These are phyloP conservation scores for Flaveria ramosissima DNA, from an alignment of 129 eudicot genomes.

Conservation along the genomic window DNA sequence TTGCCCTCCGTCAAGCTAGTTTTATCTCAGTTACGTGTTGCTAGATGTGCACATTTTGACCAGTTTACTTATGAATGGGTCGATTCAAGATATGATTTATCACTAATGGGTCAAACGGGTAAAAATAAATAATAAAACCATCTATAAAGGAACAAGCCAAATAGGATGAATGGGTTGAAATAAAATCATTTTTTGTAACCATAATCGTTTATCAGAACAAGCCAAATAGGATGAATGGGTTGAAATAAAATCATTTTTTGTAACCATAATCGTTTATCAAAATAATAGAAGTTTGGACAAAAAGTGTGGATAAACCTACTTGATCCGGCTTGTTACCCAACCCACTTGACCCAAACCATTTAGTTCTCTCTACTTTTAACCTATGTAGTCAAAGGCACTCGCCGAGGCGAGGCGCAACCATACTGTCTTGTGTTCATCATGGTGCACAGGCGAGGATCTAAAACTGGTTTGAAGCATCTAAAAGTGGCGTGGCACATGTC, in stretches of 20 bases:
- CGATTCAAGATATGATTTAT: not conserved
- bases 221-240: not conserved
- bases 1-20: constrained; percentile 3
- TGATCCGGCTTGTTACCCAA: not conserved
- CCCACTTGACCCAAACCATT: not conserved
- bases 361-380: not conserved
- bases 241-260: not conserved
- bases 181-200: not conserved
- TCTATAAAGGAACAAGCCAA: not conserved
- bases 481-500: no score
- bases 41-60: not conserved
- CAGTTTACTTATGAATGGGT: not conserved
- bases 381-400: no score
- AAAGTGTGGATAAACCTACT: not conserved
- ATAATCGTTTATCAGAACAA: not conserved
- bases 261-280: not conserved
- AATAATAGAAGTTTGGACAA: not conserved
- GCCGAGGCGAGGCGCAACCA: no score
- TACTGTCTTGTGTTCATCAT: no score
- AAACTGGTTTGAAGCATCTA: no score
- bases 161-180: not conserved
- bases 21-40: not conserved
- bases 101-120: not conserved
- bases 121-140: not conserved
- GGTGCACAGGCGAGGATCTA: no score